Evolutionary conservation across 2,329 filamentous ascomycete genomes (phyloP), one percentile per base, ranked within the genome.

Genomic region (Drechslera avenae): DNA sequence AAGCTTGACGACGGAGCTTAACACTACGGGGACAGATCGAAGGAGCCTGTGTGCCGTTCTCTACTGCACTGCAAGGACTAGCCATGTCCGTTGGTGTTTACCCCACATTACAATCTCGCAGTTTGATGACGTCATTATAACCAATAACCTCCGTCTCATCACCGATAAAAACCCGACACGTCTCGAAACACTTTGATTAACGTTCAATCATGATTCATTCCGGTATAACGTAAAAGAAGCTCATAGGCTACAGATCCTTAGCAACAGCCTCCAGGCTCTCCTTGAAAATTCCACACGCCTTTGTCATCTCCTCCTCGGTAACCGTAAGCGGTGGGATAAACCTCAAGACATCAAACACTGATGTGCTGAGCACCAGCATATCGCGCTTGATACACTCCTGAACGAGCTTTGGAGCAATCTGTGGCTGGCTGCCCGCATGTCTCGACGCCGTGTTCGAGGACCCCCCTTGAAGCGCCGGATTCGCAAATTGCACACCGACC

Each of bases 321-420:
- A 68, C 64, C 2, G 58, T 68, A 13, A 68, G 62, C 30, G 64
- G 58, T 0, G 65, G 65, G 16, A 68, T 68, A 26, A 68, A 68
- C 14, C 65, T 49, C 19, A 68, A 19, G 2, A 68, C 65, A 28
- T 68, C 65, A 13, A 68, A 68, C 1, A 68, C 59, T 0, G 64
- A 67, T n/a, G 65, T 68, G 41, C 64, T 67, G 1, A 68, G 56
- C 14, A 68, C 53, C 36, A 68, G 53, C 65, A 68, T 68, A 34
- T 68, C 45, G 3, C 65, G 50, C 54, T 67, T 66, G 13, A 68
- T 43, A 36, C 65, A 63, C 34, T 68, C 64, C 23, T 62, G 58
- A 4, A 68, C 65, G 18, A 68, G 41, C 47, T 62, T 64, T 1
- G 65, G 65, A 2, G 59, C 64, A n/a, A 68, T 56, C 40, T 67